Evolutionary conservation across 169 alveolate species (phyloP), one percentile per base, ranked within the genome.

Genomic region (Theileria orientalis): DNA sequence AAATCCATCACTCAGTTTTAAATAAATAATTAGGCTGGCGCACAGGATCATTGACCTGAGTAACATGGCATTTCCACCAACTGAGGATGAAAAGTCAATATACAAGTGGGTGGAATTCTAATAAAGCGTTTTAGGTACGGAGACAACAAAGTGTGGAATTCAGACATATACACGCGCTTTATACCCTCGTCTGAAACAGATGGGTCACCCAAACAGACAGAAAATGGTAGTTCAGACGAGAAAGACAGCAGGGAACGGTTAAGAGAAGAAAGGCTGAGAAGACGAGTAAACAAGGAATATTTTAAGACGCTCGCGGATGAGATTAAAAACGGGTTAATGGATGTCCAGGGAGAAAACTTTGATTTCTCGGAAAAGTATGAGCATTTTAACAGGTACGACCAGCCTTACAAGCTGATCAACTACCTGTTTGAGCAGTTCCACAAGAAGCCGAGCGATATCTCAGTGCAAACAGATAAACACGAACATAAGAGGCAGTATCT

Each of bases 311-410:
- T 79, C 35, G 69, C 56, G 1, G 82, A 74, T 25, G 84, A 79
- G 56, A 66, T 79, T 7, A 67, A 41, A 33, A 6, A 62, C 11
- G 87, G 83, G 19, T 54, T 79, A 37, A 40, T 69, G 0, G 87
- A 71, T 11, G 83, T 79, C 9, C 87, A 79, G 41, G 87, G 87
- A 1, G 76, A 72, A 41, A 71, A 27, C 23, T 71, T 57, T 47
- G 29, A 77, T 51, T 77, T 60, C 63, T 56, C 51, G 33, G 68
- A 68, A 2, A 51, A 47, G 82, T 33, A 30, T 29, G 82, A 62
- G 23, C 71, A 57, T 21, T 54, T 52, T 13, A 7, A 35, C 25
- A 75, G 54, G 37, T 57, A 56, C n/a, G 82, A 77, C 30, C 62
- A 62, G 14, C 83, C 79, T 40, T 59, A 73, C 11, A 72, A 69